Conservation (phyloP, 345 rosid genomes). For the Mercurialis annua region DNA sequence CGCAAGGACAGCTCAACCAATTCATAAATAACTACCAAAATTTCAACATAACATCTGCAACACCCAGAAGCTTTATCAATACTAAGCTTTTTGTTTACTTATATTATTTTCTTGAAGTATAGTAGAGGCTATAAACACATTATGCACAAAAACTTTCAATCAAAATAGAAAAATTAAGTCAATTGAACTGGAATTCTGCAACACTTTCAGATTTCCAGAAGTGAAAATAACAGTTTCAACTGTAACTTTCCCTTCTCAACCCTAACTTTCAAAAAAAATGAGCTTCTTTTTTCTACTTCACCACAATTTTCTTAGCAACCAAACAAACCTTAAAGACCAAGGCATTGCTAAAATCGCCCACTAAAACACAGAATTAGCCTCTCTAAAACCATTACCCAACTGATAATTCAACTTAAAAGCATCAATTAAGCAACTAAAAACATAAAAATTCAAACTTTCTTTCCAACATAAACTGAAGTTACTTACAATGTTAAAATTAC, state of each 20-base stretch:
- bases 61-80: slow-evolving; percentile 13
- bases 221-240: background rate
- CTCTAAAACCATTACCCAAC: background rate
- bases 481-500: too few relatives aligned
- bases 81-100: background rate
- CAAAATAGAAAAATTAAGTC: background rate
- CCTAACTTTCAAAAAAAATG: background rate
- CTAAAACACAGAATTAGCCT: background rate
- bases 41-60: slow-evolving; percentile 11
- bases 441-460: slow-evolving; percentile 3
- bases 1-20: background rate
- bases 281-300: background rate
- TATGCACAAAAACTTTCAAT: too few relatives aligned
- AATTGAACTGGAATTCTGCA: background rate
- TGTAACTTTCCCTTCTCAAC: background rate
- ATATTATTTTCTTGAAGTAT: background rate
- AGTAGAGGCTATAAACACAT: background rate
- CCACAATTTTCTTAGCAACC: background rate
- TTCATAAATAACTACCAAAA: slow-evolving; percentile 9
- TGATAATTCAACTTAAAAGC: slow-evolving; percentile 1
- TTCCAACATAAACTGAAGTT: too few relatives aligned
- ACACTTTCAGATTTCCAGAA: slow-evolving; percentile 3
- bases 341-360: slow-evolving; percentile 1
- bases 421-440: background rate
- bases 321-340: background rate